Evolutionary conservation across 805 yeast species (phyloP), one percentile per base, ranked within the genome.

Genomic region (Barnettozyma siamensis): DNA sequence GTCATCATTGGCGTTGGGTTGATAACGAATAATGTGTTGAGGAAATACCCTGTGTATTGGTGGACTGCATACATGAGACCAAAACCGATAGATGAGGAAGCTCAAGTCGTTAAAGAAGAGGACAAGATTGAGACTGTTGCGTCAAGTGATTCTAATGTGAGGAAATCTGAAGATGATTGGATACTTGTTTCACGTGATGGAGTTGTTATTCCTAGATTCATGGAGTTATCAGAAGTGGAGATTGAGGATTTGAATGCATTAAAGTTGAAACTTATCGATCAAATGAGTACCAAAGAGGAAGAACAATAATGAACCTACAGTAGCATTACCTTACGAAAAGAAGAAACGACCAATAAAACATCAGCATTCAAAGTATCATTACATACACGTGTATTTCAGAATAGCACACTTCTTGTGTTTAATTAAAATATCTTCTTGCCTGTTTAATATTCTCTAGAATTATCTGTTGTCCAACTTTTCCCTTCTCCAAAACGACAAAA

Each of bases 31-130:
- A 81, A 80, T 48, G 51, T 80, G 2, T 42, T 72, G 4, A 55
- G 82, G 37, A 54, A 55, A 33, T 80, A 79, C 51, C 87, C 87
- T 1, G 56, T 55, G 2, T 76, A 64, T 53, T 80, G 86, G 85
- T 76, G 83, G 82, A 67, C 54, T 4, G 38, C 53, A 1, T 49
- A 48, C 26, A 41, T n/a, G 19, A 46, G 34, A 18, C 46, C 40
- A 8, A 17, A 21, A n/a, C 15, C 11, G 10, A 13, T 12, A 20
- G 33, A 29, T 15, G 16, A 26, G 23, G 17, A 21, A 9, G 33
- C 15, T 15, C 16, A 16, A 13, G 15, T 10, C 17, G 30, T 6
- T 7, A 17, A 16, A 10, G n/a, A 19, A 4, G 24, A 17, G 3
- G 37, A 27, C 3, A 24, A 26, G 15, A 3, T 18, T 17, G 17